Evolutionary conservation across 2,329 filamentous ascomycete genomes (phyloP).

Genomic region (Cryphonectria carpinicola): DNA sequence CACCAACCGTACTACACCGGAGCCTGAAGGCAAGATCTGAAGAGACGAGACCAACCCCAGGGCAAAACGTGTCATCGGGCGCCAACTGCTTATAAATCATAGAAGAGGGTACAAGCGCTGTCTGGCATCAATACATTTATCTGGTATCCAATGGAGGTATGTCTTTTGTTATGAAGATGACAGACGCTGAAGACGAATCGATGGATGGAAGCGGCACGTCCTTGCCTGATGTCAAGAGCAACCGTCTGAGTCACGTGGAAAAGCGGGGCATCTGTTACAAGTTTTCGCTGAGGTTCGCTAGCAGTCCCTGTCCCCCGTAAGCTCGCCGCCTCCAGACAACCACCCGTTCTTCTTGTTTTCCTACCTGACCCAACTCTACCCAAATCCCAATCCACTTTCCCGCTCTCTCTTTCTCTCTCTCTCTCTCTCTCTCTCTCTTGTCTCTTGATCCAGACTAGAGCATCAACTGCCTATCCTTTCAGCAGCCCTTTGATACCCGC

Average conservation of each 20-base stretch:
- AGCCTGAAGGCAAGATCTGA: not conserved
- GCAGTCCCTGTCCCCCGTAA: slow-evolving; percentile 38
- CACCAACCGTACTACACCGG: not conserved
- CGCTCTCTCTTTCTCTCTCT: too few species aligned
- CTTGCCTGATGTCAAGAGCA: slow-evolving; percentile 3
- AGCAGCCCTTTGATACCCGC: slow-evolving; percentile 28
- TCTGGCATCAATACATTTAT: slow-evolving; percentile 12
- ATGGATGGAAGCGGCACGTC: slow-evolving; percentile 2
- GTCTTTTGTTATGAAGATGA: not conserved
- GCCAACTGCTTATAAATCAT: slow-evolving; percentile 13
- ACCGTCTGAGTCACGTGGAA: slow-evolving; percentile 11
- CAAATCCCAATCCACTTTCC: slow-evolving; percentile 19
- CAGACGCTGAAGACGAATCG: not conserved
- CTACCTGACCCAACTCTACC: slow-evolving; percentile 2
- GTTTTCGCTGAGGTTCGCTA: slow-evolving; percentile 44
- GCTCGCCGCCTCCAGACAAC: slow-evolving; percentile 48
- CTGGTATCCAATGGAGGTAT: not conserved
- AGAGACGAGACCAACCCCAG: too few species aligned
- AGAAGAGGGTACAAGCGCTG: not conserved
- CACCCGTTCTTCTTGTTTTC: slow-evolving; percentile 16
- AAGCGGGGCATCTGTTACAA: slow-evolving; percentile 31
- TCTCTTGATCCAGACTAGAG: slow-evolving; percentile 25
- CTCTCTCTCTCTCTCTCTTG: slow-evolving; percentile 20
- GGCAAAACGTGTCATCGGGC: not conserved
- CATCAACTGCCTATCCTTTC: slow-evolving; percentile 24